Base-by-base conservation (phyloP, 352 stramenopile species). In the Phytophthora hibernalis region DNA sequence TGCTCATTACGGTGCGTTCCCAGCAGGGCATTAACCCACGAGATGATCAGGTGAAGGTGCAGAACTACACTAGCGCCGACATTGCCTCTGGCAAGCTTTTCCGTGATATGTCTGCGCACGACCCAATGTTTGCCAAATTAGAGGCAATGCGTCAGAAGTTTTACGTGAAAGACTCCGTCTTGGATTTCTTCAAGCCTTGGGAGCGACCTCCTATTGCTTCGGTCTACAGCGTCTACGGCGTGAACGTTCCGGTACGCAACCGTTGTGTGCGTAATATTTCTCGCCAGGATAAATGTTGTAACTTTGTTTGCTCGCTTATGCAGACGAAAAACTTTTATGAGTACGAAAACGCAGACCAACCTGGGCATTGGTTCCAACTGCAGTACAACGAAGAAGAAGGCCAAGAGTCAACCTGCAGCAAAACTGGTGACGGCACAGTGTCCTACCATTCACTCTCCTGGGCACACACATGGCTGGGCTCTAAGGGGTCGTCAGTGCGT, bases 401-500 rank as follows among this genome's bases (percentile, higher is more conserved):
- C 1, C 54, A 74, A 9, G 67, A 74, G 28, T 64, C 75, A 28
- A 78, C 82, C 11, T 95, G 86, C 70, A 76, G 70, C 56, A 92
- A 91, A 61, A 93, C 83, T 3, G 84, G 86, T 13, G 86, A 95
- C 44, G 82, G 72, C 56, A 95, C 86, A 5, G 84, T 92, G 20
- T 68, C 81, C 12, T 95, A 95, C 49, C 84, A 95, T 70, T 95
- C 86, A 24, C 70, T 95, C 12, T 91, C 86, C 8, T 93, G 76
- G 77, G 82, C 83, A 0, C 86, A 95, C 65, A 89, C 82, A 13
- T 95, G 86, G 86, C 74, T 95, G 7, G 84, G 83, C 9, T 58
- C 71, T 3, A 61, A 67, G 15, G 76, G 74, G 0, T 72, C 70
- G 12, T 61, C 66, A 3, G 83, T 93, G 7, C 78, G 85, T 20